Conservation (phyloP, 495 filamentous ascomycete species). For the Penicillium alfredii region DNA sequence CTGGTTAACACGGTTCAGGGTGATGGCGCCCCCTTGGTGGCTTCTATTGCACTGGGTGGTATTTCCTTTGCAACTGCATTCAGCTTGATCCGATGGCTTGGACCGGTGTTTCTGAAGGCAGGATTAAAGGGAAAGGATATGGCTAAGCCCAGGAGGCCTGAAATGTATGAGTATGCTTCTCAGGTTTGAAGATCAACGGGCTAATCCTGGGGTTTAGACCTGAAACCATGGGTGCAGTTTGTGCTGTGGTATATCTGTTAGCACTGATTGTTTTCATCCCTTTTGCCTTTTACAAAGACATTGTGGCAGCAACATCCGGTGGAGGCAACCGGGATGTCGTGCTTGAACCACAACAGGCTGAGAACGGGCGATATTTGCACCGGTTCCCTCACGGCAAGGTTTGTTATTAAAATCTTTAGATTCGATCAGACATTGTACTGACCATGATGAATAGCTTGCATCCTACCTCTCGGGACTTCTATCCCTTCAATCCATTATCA, state of each 20-base stretch:
- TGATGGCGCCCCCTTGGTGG: slow-evolving; percentile 85
- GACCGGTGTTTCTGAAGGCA: slow-evolving; percentile 77
- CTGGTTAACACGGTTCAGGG: slow-evolving; percentile 74
- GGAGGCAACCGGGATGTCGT: slow-evolving; percentile 88
- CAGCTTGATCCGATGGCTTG: slow-evolving; percentile 90
- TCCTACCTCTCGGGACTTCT: slow-evolving; percentile 92
- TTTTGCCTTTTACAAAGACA: slow-evolving; percentile 96
- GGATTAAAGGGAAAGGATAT: slow-evolving; percentile 90
- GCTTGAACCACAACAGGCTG: slow-evolving; percentile 55
- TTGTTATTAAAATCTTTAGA: too few species aligned
- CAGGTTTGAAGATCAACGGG: too few species aligned
- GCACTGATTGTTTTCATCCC: slow-evolving; percentile 86
- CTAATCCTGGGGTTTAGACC: slow-evolving; percentile 49
- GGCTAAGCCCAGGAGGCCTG: slow-evolving; percentile 67
- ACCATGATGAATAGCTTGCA: slow-evolving; percentile 67
- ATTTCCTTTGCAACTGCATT: slow-evolving; percentile 76
- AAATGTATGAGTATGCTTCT: slow-evolving; percentile 66
- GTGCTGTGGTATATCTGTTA: slow-evolving; percentile 86
- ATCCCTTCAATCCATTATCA: slow-evolving; percentile 79
- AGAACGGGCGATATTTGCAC: slow-evolving; percentile 76
- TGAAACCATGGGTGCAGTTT: slow-evolving; percentile 96
- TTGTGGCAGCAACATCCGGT: slow-evolving; percentile 91
- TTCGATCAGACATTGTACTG: too few species aligned
- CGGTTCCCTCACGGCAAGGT: slow-evolving; percentile 93
- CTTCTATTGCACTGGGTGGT: slow-evolving; percentile 78